Conservation (phyloP, 345 rosid species). For the Noccaea caerulescens region DNA sequence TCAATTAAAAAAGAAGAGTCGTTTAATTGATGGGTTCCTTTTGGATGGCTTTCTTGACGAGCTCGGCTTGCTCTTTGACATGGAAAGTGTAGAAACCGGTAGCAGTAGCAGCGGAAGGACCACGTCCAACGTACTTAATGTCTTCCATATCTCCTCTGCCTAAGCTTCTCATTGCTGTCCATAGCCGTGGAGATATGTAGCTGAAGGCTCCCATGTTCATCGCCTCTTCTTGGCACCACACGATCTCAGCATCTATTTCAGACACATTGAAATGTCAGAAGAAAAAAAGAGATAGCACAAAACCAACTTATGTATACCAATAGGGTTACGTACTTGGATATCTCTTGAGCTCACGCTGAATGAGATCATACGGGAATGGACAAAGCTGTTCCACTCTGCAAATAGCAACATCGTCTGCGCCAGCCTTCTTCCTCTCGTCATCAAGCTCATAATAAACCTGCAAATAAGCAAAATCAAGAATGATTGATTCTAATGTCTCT, state of each 20-base stretch:
- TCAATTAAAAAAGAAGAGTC: neutral
- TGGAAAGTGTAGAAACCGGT: slow-evolving; percentile 67
- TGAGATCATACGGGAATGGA: slow-evolving; percentile 80
- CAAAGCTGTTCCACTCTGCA: slow-evolving; percentile 86
- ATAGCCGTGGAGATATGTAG: slow-evolving; percentile 58
- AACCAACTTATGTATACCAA: neutral
- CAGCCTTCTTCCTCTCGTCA: slow-evolving; percentile 60
- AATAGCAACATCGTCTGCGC: slow-evolving; percentile 65
- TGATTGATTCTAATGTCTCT: slow-evolving; percentile 3
- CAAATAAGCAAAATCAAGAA: slow-evolving; percentile 4
- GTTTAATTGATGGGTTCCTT: slow-evolving; percentile 51
- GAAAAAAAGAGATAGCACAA: neutral
- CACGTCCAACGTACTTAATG: slow-evolving; percentile 72
- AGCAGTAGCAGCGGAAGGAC: slow-evolving; percentile 77
- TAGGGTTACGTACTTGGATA: slow-evolving; percentile 60
- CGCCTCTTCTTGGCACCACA: slow-evolving; percentile 89
- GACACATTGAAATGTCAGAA: slow-evolving; percentile 1
- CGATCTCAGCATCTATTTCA: slow-evolving; percentile 63
- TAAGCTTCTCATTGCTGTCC: slow-evolving; percentile 62
- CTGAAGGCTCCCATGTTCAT: slow-evolving; percentile 86
- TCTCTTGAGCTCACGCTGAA: slow-evolving; percentile 77
- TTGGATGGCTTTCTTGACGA: slow-evolving; percentile 58
- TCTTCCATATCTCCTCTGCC: slow-evolving; percentile 59
- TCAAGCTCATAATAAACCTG: slow-evolving; percentile 75
- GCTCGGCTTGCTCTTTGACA: slow-evolving; percentile 60